Evolutionary conservation across 176 grass and related monocot species (phyloP), one percentile per base, ranked within the genome.

Genomic region (Urochloa ruziziensis): DNA sequence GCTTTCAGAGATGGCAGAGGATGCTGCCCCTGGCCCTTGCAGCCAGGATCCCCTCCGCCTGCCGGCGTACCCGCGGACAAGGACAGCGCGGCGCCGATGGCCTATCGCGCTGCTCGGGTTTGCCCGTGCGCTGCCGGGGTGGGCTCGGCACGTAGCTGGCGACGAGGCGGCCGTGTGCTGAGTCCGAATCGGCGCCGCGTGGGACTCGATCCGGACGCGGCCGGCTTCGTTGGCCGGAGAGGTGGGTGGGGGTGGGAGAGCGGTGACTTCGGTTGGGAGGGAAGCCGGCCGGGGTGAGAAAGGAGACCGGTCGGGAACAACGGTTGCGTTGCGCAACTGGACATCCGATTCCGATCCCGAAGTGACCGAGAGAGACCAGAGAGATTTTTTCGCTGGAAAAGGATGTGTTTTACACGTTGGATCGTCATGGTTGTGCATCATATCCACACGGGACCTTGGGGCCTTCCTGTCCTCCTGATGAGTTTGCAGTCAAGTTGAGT

Each of bases 391-490:
- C 17, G 62, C 19, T 74, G 88, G 63, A 90, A 85, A 79, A 79
- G 77, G 53, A 14, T 10, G 25, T 8, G 40, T 75, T 79, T 88
- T 78, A 88, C 91, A 85, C 91, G 48, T 82, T 82, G 71, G 77
- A 74, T 82, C 61, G n/a, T 19, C 79, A 67, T 82, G 39, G 62
- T 39, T 82, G 73, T 70, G 61, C 84, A 83, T 88, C 78, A 74
- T 35, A 2, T 8, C 42, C 10, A 16, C 71, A 74, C 9, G 17
- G 75, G 29, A 0, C 21, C 72, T 63, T 64, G 62, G 81, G 70
- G n/a, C 67, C 74, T 86, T 19, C 1, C 14, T 67, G 28, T 34
- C 34, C 47, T 35, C 30, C 27, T 52, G 7, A 46, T 52, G 7
- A 46, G 43, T 42, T 29, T 58, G 52, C 49, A 35, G 40, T 7